A percentile compares a stretch with the other conserved stretches of the same genome.
Evolutionary conservation across 2,329 filamentous ascomycete species (phyloP).

Genomic region (Aspergillus fumigatiaffinis): DNA sequence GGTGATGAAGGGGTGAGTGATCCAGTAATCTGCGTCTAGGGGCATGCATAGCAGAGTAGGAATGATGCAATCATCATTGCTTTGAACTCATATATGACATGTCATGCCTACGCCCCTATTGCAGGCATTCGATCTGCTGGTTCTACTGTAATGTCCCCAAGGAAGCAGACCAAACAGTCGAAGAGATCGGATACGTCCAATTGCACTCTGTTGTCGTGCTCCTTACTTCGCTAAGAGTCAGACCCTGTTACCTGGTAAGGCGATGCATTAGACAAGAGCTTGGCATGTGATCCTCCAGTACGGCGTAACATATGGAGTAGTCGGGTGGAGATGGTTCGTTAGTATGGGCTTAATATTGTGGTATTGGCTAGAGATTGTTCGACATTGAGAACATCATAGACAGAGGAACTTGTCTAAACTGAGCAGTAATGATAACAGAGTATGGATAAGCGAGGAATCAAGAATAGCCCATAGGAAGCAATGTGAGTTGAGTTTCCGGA

Average conservation of each 20-base stretch:
- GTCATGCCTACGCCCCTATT: not conserved
- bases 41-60: not conserved
- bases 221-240: not conserved
- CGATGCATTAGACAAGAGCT: conserved; percentile 4
- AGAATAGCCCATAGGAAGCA: too few relatives aligned
- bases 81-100: not conserved
- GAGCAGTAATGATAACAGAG: not conserved
- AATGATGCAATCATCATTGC: not conserved
- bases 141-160: not conserved
- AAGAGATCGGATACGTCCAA: not conserved
- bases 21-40: not conserved
- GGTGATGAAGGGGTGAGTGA: not conserved
- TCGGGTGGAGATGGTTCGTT: not conserved
- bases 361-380: too few relatives aligned
- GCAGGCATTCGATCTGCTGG: too few relatives aligned
- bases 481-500: too few relatives aligned
- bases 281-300: not conserved
- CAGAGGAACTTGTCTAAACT: not conserved
- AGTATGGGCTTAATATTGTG: too few relatives aligned
- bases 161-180: not conserved
- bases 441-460: not conserved
- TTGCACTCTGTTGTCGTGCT: not conserved
- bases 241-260: not conserved
- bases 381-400: too few relatives aligned
- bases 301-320: not conserved